Conservation (phyloP, 768 basidiomycete genomes). For the Dentipellis sp. region DNA sequence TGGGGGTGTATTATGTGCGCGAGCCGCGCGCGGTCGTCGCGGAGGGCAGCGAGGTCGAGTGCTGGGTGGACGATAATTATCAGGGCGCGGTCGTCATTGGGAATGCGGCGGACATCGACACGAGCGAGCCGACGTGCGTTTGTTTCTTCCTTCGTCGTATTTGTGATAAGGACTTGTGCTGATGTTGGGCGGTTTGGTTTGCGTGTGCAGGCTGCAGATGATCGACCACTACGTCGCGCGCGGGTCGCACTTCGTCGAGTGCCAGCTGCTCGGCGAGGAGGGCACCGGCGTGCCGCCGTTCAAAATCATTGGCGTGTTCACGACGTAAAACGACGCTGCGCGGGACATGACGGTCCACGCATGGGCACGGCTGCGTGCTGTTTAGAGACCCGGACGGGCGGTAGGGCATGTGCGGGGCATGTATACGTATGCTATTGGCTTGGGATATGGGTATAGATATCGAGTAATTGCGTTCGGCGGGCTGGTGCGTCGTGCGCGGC, state of each 20-base stretch:
- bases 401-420: too few relatives aligned
- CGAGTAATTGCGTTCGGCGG: background rate
- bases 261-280: conserved; percentile 80
- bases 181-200: background rate
- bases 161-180: background rate
- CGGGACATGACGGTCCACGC: background rate
- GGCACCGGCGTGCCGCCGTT: conserved; percentile 72
- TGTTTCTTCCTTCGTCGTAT: background rate
- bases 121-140: conserved; percentile 58
- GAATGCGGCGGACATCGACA: conserved; percentile 62
- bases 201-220: conserved; percentile 50
- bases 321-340: conserved; percentile 37
- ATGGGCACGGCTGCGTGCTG: too few relatives aligned
- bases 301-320: conserved; percentile 87
- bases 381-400: too few relatives aligned
- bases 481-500: too few relatives aligned
- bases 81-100: conserved; percentile 65
- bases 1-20: conserved; percentile 83
- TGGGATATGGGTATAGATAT: too few relatives aligned
- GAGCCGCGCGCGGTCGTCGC: conserved; percentile 53
- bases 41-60: conserved; percentile 64
- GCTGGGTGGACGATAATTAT: conserved; percentile 98
- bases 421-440: too few relatives aligned
- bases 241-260: conserved; percentile 93
- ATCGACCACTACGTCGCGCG: conserved; percentile 83